These are phyloP conservation scores for Gastroboletus turbinatus DNA, from an alignment of 1,284 basidiomycete genomes.

Conservation along the genomic window DNA sequence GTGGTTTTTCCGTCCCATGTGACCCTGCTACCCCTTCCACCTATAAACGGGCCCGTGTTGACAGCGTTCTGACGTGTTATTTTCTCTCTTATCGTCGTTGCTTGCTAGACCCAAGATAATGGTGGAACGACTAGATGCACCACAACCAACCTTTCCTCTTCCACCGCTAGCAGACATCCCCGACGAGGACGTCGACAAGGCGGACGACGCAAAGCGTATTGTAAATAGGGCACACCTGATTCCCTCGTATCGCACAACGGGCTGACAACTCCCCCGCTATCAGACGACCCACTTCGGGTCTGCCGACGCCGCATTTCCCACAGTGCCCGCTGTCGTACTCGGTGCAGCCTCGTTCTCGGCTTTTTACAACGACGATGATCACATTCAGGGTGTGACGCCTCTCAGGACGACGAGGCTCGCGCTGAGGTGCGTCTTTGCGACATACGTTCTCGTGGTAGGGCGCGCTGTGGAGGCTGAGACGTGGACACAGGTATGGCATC, in stretches of 20 bases:
- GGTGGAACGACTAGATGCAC: slow-evolving; percentile 43
- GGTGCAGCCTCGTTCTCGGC: slow-evolving; percentile 75
- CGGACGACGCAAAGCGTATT: slow-evolving; percentile 34
- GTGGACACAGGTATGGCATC: slow-evolving; percentile 73
- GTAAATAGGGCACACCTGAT: slow-evolving; percentile 9
- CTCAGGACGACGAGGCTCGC: slow-evolving; percentile 78
- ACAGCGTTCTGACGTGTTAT: not conserved
- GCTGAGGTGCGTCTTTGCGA: slow-evolving; percentile 55
- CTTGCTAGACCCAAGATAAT: slow-evolving; percentile 25
- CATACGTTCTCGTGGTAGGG: not conserved
- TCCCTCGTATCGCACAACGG: not conserved
- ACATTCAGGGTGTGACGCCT: slow-evolving; percentile 59
- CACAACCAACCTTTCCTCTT: slow-evolving; percentile 42
- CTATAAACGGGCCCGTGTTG: not conserved
- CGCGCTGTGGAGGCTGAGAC: not conserved
- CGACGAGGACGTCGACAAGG: slow-evolving; percentile 52
- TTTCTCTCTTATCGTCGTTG: not conserved
- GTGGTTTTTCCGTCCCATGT: slow-evolving; percentile 10
- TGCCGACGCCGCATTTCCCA: slow-evolving; percentile 38
- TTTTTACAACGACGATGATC: slow-evolving; percentile 69
- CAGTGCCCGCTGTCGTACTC: slow-evolving; percentile 56
- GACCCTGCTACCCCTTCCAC: slow-evolving; percentile 2
- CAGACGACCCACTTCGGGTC: slow-evolving; percentile 32
- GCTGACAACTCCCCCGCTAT: slow-evolving; percentile 7
- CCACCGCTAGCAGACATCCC: slow-evolving; percentile 43